Evolutionary conservation across 202 grass and related monocot species (phyloP), one percentile per base, ranked within the genome.

Genomic region (Panicum hallii): DNA sequence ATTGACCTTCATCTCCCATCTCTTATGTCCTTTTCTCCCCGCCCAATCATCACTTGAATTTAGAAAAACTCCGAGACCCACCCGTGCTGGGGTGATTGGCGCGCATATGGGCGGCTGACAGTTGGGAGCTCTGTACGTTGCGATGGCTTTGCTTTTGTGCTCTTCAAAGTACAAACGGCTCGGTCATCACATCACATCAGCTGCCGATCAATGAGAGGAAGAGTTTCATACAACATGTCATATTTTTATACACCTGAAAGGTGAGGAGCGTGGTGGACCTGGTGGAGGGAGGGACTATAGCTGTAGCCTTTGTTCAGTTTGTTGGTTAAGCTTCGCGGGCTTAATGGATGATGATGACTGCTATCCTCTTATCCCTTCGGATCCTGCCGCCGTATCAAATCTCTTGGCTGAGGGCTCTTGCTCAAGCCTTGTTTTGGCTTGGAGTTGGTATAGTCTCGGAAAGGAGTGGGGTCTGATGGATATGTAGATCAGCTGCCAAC

Each of bases 181-280:
- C 2, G 63, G 22, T 61, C 57, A 66, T 56, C 47, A 71, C 48
- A 30, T 0, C 47, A 71, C 48, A 28, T 0, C 45, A 19, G 44
- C 1, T 63, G 10, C 0, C 49, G 26, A 65, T 17, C 26, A 26
- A 26, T 26, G 26, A 26, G 26, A 26, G 1, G 26, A 26, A 26
- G 26, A 26, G 26, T 26, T 26, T 26, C 26, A 26, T 65, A 17
- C 68, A 34, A 16, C 48, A 14, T 47, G 36, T 16, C 58, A 23
- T 56, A 68, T 79, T 63, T 63, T 54, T 54, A 74, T 56, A 74
- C 57, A 80, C 38, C 47, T 48, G 15, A 22, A 40, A 74, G 38
- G 5, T 28, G 69, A 66, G 84, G 77, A 66, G 84, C 5, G 30
- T 85, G 64, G 22, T 79, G 84, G 67, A 53, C 75, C 84, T 79